phyloP scores from a whole-genome alignment of 2,329 filamentous ascomycete species.

The Penicillium sp. region DNA sequence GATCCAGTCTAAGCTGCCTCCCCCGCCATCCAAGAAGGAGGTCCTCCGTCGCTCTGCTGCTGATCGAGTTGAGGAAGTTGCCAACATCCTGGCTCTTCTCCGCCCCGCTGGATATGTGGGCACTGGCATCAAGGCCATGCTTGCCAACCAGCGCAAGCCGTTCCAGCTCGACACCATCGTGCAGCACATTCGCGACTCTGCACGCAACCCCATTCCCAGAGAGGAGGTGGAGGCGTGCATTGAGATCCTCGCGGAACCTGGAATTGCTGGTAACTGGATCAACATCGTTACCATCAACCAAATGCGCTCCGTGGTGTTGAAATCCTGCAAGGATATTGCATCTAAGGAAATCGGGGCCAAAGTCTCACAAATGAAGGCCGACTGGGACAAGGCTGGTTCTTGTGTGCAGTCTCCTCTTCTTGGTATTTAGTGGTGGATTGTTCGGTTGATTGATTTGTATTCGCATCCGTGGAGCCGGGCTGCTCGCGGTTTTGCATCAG shows the following conservation, averaged over 20 bases:
- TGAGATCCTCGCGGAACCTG: conserved; percentile 46
- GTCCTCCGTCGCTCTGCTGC: conserved; percentile 64
- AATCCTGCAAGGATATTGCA: conserved; percentile 38
- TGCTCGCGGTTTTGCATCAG: conserved; percentile 27
- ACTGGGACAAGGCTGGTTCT: conserved; percentile 21
- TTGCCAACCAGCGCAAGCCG: conserved; percentile 54
- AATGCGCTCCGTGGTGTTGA: conserved; percentile 48
- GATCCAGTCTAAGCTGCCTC: conserved; percentile 47
- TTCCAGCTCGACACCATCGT: conserved; percentile 65
- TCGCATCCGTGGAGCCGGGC: conserved; percentile 22
- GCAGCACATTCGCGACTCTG: conserved; percentile 66
- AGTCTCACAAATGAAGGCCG: conserved; percentile 29
- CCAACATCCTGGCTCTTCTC: conserved; percentile 66
- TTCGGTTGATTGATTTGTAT: conserved; percentile 17
- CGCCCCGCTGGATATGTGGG: conserved; percentile 36
- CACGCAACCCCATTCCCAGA: conserved; percentile 51
- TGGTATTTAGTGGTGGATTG: conserved; percentile 14
- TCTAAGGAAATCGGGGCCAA: conserved; percentile 36
- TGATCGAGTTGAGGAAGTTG: conserved; percentile 66
- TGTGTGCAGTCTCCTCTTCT: conserved; percentile 12
- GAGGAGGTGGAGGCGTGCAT: conserved; percentile 50
- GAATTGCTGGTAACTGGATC: conserved; percentile 51
- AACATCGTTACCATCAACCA: conserved; percentile 48
- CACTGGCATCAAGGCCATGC: conserved; percentile 29
- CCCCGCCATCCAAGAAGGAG: conserved; percentile 52